These are phyloP conservation scores for Rhizophora apiculata DNA, from an alignment of 345 rosid genomes.

Conservation along the genomic window DNA sequence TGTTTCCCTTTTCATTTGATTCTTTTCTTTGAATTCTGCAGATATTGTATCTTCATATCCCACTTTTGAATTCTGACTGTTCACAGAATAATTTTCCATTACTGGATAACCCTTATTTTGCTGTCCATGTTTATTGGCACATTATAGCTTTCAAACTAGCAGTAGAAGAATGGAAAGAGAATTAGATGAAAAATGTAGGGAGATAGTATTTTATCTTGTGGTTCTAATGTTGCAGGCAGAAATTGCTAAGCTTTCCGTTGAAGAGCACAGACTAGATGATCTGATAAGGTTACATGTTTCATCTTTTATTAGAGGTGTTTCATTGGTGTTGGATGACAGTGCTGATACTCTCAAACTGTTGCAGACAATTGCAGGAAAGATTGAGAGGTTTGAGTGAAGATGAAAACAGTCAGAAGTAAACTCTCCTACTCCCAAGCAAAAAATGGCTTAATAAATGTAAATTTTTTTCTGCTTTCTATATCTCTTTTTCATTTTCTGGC, in stretches of 20 bases:
- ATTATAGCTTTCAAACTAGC: background rate
- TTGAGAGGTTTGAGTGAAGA: constrained; percentile 75
- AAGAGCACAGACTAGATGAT: constrained; percentile 70
- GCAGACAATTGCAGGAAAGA: constrained; percentile 80
- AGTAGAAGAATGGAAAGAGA: background rate
- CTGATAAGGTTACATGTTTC: constrained; percentile 62
- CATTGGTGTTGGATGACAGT: constrained; percentile 17
- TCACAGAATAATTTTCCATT: no score
- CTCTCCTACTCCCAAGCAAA: constrained; percentile 5
- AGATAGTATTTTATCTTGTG: constrained; percentile 18
- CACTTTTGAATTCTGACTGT: no score
- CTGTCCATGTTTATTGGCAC: no score
- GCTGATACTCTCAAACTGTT: constrained; percentile 37
- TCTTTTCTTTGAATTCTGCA: no score
- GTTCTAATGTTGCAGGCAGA: constrained; percentile 55
- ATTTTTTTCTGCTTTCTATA: background rate
- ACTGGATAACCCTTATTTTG: no score
- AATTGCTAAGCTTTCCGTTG: constrained; percentile 59
- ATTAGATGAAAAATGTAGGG: background rate
- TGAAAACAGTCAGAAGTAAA: constrained; percentile 72
- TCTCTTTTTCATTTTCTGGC: constrained; percentile 9
- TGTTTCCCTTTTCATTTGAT: background rate
- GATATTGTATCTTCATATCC: no score
- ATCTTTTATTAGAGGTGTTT: constrained; percentile 21
- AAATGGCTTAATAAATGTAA: background rate